A percentile compares a stretch with the other conserved stretches of the same genome.
These are phyloP conservation scores for Podaxis rugospora DNA, from an alignment of 768 basidiomycete genomes.

Conservation along the genomic window DNA sequence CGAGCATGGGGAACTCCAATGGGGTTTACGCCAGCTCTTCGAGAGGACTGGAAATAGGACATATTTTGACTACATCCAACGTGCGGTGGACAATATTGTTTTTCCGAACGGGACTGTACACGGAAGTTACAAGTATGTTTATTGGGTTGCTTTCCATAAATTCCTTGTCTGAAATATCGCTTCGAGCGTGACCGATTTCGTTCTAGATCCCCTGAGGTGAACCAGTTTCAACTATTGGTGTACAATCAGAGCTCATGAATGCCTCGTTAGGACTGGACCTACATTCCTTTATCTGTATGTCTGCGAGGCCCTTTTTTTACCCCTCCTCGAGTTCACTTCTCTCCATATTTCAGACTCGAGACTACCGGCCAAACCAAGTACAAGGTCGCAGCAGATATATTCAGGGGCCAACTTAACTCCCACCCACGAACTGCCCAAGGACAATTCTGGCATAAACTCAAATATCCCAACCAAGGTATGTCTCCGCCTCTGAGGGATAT, in stretches of 20 bases:
- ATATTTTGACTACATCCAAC: constrained; percentile 37
- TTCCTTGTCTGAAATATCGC: background rate
- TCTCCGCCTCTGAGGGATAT: background rate
- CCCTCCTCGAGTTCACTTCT: background rate
- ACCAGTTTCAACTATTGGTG: background rate
- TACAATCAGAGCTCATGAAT: background rate
- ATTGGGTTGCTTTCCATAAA: background rate
- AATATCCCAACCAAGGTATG: constrained; percentile 38
- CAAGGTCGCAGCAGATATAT: constrained; percentile 36
- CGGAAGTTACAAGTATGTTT: constrained; percentile 32
- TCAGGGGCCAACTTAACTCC: constrained; percentile 31
- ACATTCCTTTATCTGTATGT: constrained; percentile 34
- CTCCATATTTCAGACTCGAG: constrained; percentile 24
- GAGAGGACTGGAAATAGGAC: constrained; percentile 35
- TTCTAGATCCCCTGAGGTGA: constrained; percentile 33
- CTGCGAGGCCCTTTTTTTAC: background rate
- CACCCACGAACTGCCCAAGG: constrained; percentile 42
- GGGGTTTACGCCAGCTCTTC: constrained; percentile 36
- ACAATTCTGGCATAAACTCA: constrained; percentile 43
- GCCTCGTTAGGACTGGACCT: constrained; percentile 29
- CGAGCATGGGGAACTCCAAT: constrained; percentile 36
- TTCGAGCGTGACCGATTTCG: constrained; percentile 27
- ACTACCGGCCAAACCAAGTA: constrained; percentile 32
- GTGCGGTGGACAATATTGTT: constrained; percentile 36
- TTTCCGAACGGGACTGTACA: constrained; percentile 32